Evolutionary conservation across 306 rosid genomes (phyloP).

Genomic region (Citrullus colocynthis): DNA sequence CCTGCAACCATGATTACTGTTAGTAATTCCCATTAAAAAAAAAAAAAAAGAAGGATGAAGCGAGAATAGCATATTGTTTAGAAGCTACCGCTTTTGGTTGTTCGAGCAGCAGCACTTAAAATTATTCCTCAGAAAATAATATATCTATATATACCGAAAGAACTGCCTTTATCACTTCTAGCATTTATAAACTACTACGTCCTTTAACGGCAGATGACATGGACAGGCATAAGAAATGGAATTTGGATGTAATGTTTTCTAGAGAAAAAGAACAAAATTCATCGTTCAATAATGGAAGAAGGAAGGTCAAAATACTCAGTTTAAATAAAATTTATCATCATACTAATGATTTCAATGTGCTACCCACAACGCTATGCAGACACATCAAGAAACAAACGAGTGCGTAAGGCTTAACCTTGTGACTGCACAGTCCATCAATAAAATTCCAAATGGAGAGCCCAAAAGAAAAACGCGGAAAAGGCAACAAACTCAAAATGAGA

Average conservation of each 20-base stretch:
- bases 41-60: not conserved
- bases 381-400: not conserved
- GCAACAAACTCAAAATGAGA: not conserved
- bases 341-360: not conserved
- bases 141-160: not conserved
- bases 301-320: not conserved
- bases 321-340: not conserved
- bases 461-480: not conserved
- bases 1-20: conserved; percentile 35
- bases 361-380: not conserved
- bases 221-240: not conserved
- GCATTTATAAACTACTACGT: not conserved
- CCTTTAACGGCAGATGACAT: not conserved
- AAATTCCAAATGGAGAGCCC: not conserved
- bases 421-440: not conserved
- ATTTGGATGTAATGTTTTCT: not conserved
- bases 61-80: not conserved
- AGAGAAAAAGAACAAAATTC: not conserved
- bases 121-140: not conserved
- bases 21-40: not conserved
- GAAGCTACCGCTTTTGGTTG: not conserved
- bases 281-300: not conserved
- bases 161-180: not conserved
- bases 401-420: not conserved
- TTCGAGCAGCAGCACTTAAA: not conserved